Evolutionary conservation across 2,329 filamentous ascomycete genomes (phyloP).

Genomic region (Aurifilum marmelostoma): DNA sequence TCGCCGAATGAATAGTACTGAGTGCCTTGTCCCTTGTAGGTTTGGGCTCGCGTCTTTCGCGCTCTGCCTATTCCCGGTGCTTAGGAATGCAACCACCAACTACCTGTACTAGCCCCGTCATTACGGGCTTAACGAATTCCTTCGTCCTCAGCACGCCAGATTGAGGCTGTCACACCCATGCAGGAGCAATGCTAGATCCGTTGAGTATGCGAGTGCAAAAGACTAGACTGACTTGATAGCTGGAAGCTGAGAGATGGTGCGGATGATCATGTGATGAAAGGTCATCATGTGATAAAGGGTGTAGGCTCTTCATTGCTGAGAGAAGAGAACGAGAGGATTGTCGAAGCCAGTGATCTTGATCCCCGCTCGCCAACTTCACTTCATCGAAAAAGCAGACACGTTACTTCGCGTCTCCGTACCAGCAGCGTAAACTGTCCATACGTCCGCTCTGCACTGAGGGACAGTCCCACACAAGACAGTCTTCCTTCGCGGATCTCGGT

Average conservation of each 20-base stretch:
- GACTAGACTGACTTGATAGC: background rate
- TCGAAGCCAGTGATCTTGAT: background rate
- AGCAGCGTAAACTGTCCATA: too few relatives aligned
- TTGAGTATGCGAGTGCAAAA: too few relatives aligned
- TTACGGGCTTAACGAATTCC: background rate
- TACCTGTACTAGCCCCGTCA: too few relatives aligned
- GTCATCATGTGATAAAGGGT: background rate
- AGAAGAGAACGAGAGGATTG: too few relatives aligned
- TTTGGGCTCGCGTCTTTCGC: constrained; percentile 11
- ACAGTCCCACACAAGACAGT: too few relatives aligned
- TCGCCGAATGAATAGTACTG: too few relatives aligned
- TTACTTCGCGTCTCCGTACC: too few relatives aligned
- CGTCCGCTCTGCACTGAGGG: too few relatives aligned
- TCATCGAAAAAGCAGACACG: too few relatives aligned
- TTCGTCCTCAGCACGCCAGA: background rate
- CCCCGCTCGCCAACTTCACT: background rate
- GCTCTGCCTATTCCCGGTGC: constrained; percentile 1
- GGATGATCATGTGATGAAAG: too few relatives aligned
- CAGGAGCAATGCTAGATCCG: too few relatives aligned
- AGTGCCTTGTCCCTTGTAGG: background rate
- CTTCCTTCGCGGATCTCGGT: background rate
- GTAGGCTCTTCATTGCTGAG: background rate
- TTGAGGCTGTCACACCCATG: background rate
- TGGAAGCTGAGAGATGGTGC: background rate
- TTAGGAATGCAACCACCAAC: background rate